Percentiles rank a stretch among this genome's conserved stretches.
These are phyloP conservation scores for Crassisporium funariophilum DNA, from an alignment of 768 basidiomycete species.

Conservation along the genomic window DNA sequence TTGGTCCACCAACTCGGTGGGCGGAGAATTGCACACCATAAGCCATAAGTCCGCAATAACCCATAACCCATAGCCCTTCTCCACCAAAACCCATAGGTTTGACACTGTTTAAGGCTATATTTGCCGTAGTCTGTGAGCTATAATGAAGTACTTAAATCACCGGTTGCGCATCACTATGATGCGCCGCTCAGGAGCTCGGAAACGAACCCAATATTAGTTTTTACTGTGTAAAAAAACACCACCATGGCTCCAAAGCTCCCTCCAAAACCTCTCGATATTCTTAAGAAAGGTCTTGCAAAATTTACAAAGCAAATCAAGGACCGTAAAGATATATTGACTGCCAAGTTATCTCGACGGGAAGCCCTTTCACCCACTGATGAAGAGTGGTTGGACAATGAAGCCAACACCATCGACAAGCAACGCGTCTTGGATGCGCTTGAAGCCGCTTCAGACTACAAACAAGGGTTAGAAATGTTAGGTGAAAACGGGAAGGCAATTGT, in stretches of 20 bases:
- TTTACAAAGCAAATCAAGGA: conserved; percentile 1
- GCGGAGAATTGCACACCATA: conserved; percentile 16
- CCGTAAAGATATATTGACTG: background rate
- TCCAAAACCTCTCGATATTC: conserved; percentile 3
- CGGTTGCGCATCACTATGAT: too few species aligned
- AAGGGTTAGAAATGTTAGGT: conserved; percentile 76
- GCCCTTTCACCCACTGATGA: conserved; percentile 5
- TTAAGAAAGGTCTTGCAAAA: conserved; percentile 8
- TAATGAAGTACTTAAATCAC: too few species aligned
- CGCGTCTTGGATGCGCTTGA: conserved; percentile 10
- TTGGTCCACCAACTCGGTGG: conserved; percentile 21
- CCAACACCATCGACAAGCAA: conserved; percentile 10
- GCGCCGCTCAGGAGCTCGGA: too few species aligned
- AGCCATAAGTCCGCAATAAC: conserved; percentile 17
- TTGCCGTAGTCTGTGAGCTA: too few species aligned
- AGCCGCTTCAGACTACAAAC: conserved; percentile 66
- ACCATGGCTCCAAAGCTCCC: background rate
- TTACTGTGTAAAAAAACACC: background rate
- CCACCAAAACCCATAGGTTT: conserved; percentile 17
- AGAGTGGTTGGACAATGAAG: conserved; percentile 8
- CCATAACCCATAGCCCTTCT: conserved; percentile 19
- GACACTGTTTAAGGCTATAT: background rate
- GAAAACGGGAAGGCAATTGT: conserved; percentile 37
- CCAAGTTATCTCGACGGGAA: conserved; percentile 3
- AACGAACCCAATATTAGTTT: background rate